phyloP scores from a whole-genome alignment of 2,329 filamentous ascomycete genomes.

The Cladophialophora bantiana region DNA sequence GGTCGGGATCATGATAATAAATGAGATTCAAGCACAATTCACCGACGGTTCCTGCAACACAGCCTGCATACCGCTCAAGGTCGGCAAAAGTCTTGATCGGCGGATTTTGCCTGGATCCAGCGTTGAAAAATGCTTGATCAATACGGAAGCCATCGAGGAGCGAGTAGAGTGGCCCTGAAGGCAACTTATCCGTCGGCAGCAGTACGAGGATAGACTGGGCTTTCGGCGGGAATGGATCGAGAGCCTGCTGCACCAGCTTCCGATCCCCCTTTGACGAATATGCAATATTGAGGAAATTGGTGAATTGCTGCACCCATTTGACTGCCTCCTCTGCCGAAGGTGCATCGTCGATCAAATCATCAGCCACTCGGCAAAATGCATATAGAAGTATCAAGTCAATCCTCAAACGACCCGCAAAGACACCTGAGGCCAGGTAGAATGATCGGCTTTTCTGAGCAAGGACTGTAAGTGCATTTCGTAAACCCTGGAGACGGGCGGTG shows the following conservation, averaged over 20 bases:
- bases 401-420: conserved; percentile 71
- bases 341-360: conserved; percentile 75
- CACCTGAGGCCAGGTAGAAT: conserved; percentile 74
- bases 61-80: conserved; percentile 68
- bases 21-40: conserved; percentile 72
- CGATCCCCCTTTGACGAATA: conserved; percentile 54
- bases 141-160: conserved; percentile 73
- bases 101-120: conserved; percentile 45
- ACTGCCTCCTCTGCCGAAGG: conserved; percentile 59
- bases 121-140: conserved; percentile 64
- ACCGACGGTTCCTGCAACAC: conserved; percentile 76
- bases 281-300: conserved; percentile 59
- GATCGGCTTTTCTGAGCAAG: conserved; percentile 72
- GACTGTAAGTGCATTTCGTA: conserved; percentile 65
- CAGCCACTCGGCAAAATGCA: conserved; percentile 75
- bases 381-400: conserved; percentile 74
- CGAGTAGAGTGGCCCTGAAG: conserved; percentile 66
- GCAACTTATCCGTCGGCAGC: conserved; percentile 65
- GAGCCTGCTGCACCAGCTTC: conserved; percentile 40
- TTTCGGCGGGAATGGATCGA: conserved; percentile 58
- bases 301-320: conserved; percentile 66
- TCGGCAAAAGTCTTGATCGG: conserved; percentile 67
- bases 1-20: conserved; percentile 60
- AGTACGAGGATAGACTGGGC: conserved; percentile 64
- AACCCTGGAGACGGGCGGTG: conserved; percentile 62